Evolutionary conservation across 2,329 filamentous ascomycete species (phyloP), one percentile per base, ranked within the genome.

Genomic region (Clarireedia monteithiana): DNA sequence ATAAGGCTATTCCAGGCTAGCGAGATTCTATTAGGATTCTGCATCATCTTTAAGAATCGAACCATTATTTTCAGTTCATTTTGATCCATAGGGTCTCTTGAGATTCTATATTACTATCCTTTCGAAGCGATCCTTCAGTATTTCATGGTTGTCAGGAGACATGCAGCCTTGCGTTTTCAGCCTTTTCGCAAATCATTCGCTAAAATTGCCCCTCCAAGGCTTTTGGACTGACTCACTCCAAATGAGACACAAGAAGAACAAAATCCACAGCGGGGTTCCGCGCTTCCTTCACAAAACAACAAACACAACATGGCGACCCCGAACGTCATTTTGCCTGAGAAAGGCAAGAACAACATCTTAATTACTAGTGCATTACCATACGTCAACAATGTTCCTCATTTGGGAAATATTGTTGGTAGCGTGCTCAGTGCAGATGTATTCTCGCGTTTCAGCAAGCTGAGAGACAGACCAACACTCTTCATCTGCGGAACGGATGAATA

Each of bases 401-500:
- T 96, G 65, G 91, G 90, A 60, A 95, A 95, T 73, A 84, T 95
- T 62, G 85, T 95, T 61, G 90, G 90, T 61, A 89, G 85, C 65
- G 90, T 96, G 40, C 80, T 96, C 64, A 91, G 86, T 60, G 91
- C 91, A 65, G 91, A 96, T 69, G 89, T 95, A 61, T 96, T 87
- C 70, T 80, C 87, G 44, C 84, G 84, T 63, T 95, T 87, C 74
- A 88, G 86, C 74, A 89, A 89, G 72, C 85, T 88, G 45, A 82
- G 89, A 66, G 88, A 86, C 55, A 80, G 86, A 67, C 88, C 84
- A 63, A 95, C 90, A 1, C 80, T 96, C 50, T 96, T 84, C 71
- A 79, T 96, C 63, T 95, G 91, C 72, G 91, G 91, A 56, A 89
- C 85, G 51, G 92, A 96, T 75, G 89, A 97, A 74, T 97, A 96